Conservation (phyloP, 2,329 filamentous ascomycete genomes). For the Sporothrix dimorphospora region DNA sequence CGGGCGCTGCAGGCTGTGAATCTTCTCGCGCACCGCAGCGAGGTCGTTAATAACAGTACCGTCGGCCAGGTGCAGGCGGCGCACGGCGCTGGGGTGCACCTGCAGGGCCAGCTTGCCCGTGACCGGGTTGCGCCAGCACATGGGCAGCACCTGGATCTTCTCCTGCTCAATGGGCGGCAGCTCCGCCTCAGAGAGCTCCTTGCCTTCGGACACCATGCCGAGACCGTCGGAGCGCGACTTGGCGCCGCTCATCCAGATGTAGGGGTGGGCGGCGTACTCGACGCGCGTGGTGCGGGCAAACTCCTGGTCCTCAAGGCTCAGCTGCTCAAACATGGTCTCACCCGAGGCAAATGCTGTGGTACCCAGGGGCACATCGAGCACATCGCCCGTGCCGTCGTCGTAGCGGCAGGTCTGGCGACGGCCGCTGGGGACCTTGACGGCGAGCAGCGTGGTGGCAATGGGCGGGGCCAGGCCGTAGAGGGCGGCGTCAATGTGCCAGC, state of each 20-base stretch:
- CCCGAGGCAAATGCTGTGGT: constrained; percentile 77
- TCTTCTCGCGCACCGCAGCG: constrained; percentile 64
- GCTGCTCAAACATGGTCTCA: constrained; percentile 69
- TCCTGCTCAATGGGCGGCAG: constrained; percentile 66
- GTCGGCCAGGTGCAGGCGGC: constrained; percentile 67
- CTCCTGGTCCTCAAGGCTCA: constrained; percentile 67
- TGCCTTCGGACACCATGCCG: constrained; percentile 61
- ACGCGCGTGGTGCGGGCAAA: constrained; percentile 69
- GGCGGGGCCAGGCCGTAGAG: constrained; percentile 76
- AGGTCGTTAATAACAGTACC: constrained; percentile 71
- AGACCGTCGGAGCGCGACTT: constrained; percentile 69
- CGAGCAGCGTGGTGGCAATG: constrained; percentile 71
- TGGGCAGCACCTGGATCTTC: constrained; percentile 72
- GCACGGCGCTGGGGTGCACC: constrained; percentile 72
- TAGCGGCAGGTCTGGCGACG: constrained; percentile 61
- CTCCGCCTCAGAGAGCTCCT: constrained; percentile 60
- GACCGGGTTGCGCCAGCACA: constrained; percentile 77
- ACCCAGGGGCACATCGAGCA: constrained; percentile 70
- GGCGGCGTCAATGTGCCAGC: constrained; percentile 81
- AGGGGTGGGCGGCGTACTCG: constrained; percentile 78
- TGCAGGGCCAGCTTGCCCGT: constrained; percentile 71
- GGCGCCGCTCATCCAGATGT: constrained; percentile 77
- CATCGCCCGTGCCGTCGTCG: constrained; percentile 70
- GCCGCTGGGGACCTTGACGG: constrained; percentile 71
- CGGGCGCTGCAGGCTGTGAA: constrained; percentile 70